Evolutionary conservation across 2,329 filamentous ascomycete genomes (phyloP).

Genomic region (Colletotrichum karsti): DNA sequence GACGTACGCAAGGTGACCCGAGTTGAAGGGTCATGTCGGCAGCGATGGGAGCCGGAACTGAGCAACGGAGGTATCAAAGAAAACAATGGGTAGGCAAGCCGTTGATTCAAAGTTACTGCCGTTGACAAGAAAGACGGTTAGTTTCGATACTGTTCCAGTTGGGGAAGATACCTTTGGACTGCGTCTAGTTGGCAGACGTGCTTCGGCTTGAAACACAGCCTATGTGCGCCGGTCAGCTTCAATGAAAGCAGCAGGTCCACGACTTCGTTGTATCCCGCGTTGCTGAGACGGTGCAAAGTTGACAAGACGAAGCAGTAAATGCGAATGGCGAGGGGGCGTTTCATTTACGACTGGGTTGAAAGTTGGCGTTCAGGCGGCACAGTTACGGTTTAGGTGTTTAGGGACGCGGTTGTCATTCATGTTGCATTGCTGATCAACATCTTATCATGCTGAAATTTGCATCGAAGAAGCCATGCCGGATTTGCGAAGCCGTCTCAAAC

Average conservation of each 20-base stretch:
- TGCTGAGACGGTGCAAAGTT: not conserved
- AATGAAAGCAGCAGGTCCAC: not conserved
- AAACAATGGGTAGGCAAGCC: not conserved
- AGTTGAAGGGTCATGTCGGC: too few relatives aligned
- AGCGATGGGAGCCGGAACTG: too few relatives aligned
- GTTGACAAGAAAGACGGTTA: not conserved
- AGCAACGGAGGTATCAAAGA: not conserved
- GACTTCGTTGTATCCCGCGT: not conserved
- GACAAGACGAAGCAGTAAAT: slow-evolving; percentile 9
- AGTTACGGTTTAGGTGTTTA: slow-evolving; percentile 30
- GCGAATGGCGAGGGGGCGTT: slow-evolving; percentile 23
- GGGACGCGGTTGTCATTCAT: slow-evolving; percentile 31
- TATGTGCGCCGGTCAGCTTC: not conserved
- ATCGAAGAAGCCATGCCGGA: slow-evolving; percentile 28
- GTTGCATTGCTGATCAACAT: slow-evolving; percentile 31
- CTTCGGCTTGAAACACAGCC: not conserved
- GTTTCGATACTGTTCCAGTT: not conserved
- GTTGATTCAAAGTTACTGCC: not conserved
- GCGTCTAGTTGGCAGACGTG: not conserved
- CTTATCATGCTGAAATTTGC: slow-evolving; percentile 31
- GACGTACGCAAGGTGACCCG: too few relatives aligned
- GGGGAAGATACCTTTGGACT: not conserved
- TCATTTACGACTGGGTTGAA: slow-evolving; percentile 26
- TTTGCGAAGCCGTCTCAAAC: slow-evolving; percentile 30
- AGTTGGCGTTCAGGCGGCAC: slow-evolving; percentile 29